Evolutionary conservation across 495 filamentous ascomycete genomes (phyloP), one percentile per base, ranked within the genome.

Genomic region (Penicillium chermesinum): DNA sequence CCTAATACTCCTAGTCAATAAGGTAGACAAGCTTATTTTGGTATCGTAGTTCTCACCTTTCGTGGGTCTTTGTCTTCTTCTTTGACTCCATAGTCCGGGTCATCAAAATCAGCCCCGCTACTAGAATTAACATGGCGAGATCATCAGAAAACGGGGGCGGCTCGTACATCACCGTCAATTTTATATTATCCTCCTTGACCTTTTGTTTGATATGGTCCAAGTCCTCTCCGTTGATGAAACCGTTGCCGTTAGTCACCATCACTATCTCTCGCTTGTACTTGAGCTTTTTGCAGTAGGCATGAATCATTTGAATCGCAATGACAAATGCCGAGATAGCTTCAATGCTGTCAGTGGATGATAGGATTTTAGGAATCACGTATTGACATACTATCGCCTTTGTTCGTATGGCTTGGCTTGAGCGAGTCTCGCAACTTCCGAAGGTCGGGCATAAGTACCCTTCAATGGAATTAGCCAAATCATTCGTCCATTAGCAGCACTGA

Each of bases 91-190:
- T 82, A 96, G 22, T 95, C 90, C 3, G 82, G 60, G 69, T 96
- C 94, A 55, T 99, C 90, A 63, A 97, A 97, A 66, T 99, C 93
- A 19, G 91, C 78, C 6, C 93, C 93, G 43, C 89, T 95, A 51
- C n/a, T 10, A 37, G 37, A n/a, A 44, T 76, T 61, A 76, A 63
- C 40, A 32, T 10, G 17, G 44, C 22, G 13, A 4, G n/a, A 17
- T 7, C 21, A 32, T 7, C n/a, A 18, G 6, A 3, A 1, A 13
- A 6, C 4, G 2, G 13, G 9, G 16, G 2, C 12, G 5, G 14
- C 5, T 79, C 86, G 66, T 63, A 93, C 90, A 98, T 66, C 15
- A 96, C 64, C 8, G 82, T 70, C 34, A 97, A 76, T 53, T 91
- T 81, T 54, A 96, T 91, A 22, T 77, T 76, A 48, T 86, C 79